Conservation (phyloP, 306 rosid genomes). For the Cucurbita argyrosperma region DNA sequence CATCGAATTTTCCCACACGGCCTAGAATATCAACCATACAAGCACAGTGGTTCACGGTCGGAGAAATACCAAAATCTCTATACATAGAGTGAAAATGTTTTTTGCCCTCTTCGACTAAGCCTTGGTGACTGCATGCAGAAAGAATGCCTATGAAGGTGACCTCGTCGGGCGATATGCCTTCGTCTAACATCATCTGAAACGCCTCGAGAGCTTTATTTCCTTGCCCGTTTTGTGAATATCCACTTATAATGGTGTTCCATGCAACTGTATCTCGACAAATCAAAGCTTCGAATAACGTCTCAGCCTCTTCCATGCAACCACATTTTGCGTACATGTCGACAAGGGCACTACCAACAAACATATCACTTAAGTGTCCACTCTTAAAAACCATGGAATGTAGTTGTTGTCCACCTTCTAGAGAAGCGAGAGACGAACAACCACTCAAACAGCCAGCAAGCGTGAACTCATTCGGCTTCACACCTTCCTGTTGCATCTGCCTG, state of each 20-base stretch:
- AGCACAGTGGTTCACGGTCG: constrained; percentile 24
- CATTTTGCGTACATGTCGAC: constrained; percentile 26
- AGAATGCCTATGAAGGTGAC: constrained; percentile 23
- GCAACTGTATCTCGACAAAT: constrained; percentile 12
- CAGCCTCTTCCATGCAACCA: constrained; percentile 24
- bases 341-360: constrained; percentile 18
- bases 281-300: constrained; percentile 5
- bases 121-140: constrained; percentile 22
- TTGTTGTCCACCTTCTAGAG: constrained; percentile 19
- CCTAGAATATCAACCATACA: constrained; percentile 34
- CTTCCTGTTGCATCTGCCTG: constrained; percentile 20
- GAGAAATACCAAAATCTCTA: constrained; percentile 15
- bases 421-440: constrained; percentile 18
- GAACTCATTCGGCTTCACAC: constrained; percentile 24
- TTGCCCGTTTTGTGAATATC: constrained; percentile 20
- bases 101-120: constrained; percentile 24
- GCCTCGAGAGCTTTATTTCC: constrained; percentile 19
- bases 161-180: constrained; percentile 18
- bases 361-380: constrained; percentile 15
- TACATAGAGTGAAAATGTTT: constrained; percentile 13
- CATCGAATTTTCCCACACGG: constrained; percentile 24
- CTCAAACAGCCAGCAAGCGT: constrained; percentile 21
- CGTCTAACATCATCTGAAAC: constrained; percentile 13
- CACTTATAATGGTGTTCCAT: constrained; percentile 27
- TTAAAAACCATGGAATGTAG: constrained; percentile 22